phyloP scores from a whole-genome alignment of 1,284 basidiomycete genomes.

The Fereydounia khargensis region DNA sequence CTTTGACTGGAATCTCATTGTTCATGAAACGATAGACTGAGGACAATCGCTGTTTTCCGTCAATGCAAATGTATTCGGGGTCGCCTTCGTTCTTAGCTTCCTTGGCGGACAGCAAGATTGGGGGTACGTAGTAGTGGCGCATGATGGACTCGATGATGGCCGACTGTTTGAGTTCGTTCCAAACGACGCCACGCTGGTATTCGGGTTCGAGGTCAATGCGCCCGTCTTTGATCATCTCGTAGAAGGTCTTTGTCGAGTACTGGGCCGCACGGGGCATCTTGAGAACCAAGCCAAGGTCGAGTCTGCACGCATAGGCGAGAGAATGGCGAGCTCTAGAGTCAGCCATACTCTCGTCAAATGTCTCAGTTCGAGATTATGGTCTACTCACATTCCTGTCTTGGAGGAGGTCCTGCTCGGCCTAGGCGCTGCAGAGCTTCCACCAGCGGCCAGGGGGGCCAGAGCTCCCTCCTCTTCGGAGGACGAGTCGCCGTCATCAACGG shows the following conservation, averaged over 20 bases:
- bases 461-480: neutral
- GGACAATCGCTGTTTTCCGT: constrained; percentile 42
- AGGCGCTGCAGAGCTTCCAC: no score
- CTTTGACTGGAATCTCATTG: constrained; percentile 26
- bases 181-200: constrained; percentile 42
- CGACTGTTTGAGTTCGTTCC: constrained; percentile 29
- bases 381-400: neutral
- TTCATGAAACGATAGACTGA: constrained; percentile 30
- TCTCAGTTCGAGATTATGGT: neutral
- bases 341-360: neutral
- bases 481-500: neutral
- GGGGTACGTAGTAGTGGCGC: constrained; percentile 42
- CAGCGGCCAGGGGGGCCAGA: no score
- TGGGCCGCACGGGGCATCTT: constrained; percentile 18
- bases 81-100: constrained; percentile 4
- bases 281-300: constrained; percentile 22
- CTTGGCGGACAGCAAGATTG: constrained; percentile 26
- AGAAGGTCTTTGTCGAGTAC: constrained; percentile 15
- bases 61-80: constrained; percentile 28
- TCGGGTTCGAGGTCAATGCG: constrained; percentile 40
- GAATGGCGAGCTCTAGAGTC: neutral
- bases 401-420: neutral
- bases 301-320: neutral
- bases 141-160: constrained; percentile 44
- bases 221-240: constrained; percentile 20